Evolutionary conservation across 495 filamentous ascomycete species (phyloP).

Genomic region (Penicillium roqueforti): DNA sequence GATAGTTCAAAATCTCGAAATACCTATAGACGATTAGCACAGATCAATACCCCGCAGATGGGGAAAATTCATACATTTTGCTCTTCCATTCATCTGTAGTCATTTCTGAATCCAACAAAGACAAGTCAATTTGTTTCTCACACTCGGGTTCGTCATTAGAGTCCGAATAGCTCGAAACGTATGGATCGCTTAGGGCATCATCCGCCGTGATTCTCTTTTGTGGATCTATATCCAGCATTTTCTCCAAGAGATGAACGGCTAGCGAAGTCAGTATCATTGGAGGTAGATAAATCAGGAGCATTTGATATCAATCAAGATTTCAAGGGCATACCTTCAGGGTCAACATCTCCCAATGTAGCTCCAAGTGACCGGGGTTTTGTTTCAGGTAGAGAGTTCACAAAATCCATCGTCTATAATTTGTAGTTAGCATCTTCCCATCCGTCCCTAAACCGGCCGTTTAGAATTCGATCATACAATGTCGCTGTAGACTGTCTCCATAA

Average conservation of each 20-base stretch:
- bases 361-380: neutral
- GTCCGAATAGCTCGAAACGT: slow-evolving; percentile 85
- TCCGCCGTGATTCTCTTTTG: slow-evolving; percentile 74
- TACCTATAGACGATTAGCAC: neutral
- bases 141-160: slow-evolving; percentile 85
- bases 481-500: slow-evolving; percentile 11
- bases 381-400: slow-evolving; percentile 3
- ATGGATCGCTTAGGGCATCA: slow-evolving; percentile 74
- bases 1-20: slow-evolving; percentile 4
- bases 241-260: slow-evolving; percentile 85
- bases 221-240: slow-evolving; percentile 90
- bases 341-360: neutral
- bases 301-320: neutral
- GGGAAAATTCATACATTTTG: slow-evolving; percentile 5
- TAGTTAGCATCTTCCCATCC: neutral
- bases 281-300: neutral
- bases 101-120: slow-evolving; percentile 12
- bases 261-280: neutral
- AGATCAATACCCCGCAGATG: neutral
- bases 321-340: slow-evolving; percentile 11
- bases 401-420: neutral
- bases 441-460: neutral
- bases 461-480: neutral
- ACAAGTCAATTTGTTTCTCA: slow-evolving; percentile 11
- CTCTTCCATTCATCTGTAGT: slow-evolving; percentile 10